Percentiles rank a stretch among this genome's conserved stretches.
Conservation (phyloP, 2,329 filamentous ascomycete species). For the Ophiocordyceps camponoti-saundersi region DNA sequence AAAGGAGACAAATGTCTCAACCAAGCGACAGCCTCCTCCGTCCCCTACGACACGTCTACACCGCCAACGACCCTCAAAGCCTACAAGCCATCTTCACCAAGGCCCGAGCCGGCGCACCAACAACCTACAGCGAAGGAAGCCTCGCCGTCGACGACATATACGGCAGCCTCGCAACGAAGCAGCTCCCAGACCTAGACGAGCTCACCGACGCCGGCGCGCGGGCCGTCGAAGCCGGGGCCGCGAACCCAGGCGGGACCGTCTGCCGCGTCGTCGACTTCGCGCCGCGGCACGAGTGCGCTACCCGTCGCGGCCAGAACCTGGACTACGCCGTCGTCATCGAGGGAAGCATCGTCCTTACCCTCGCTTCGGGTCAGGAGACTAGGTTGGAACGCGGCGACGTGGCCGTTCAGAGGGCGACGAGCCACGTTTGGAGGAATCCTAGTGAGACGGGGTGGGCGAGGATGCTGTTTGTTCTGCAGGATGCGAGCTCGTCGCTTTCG, state of each 20-base stretch:
- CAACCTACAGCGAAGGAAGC: constrained; percentile 12
- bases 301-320: constrained; percentile 36
- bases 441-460: constrained; percentile 28
- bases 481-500: constrained; percentile 3
- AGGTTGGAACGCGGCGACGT: constrained; percentile 32
- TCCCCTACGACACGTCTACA: constrained; percentile 3
- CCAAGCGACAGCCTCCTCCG: neutral
- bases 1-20: neutral
- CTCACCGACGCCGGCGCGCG: constrained; percentile 16
- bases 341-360: constrained; percentile 30
- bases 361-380: constrained; percentile 32
- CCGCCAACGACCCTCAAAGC: constrained; percentile 1
- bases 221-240: constrained; percentile 1
- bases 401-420: constrained; percentile 37
- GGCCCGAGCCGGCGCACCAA: constrained; percentile 4
- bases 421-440: constrained; percentile 35
- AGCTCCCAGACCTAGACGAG: no score
- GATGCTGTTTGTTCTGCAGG: constrained; percentile 25
- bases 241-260: constrained; percentile 20
- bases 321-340: constrained; percentile 39
- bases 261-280: constrained; percentile 30
- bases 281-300: constrained; percentile 17
- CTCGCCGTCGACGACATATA: constrained; percentile 18
- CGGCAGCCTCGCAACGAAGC: constrained; percentile 3
- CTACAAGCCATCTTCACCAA: constrained; percentile 5